A percentile compares a stretch with the other conserved stretches of the same genome.
phyloP scores from a whole-genome alignment of 1,284 basidiomycete species.

The Ustilago trichophora region DNA sequence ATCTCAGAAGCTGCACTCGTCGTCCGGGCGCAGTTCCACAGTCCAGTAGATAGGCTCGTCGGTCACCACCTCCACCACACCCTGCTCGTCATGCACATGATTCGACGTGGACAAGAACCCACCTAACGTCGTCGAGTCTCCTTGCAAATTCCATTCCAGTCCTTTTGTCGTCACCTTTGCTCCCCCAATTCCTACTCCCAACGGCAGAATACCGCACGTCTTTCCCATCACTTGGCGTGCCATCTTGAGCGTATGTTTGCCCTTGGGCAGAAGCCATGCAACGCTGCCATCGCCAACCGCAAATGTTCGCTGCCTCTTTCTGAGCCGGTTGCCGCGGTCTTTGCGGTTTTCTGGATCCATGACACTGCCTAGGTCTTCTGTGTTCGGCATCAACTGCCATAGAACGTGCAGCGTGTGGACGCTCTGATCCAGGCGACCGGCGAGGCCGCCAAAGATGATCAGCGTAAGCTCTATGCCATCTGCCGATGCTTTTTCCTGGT shows the following conservation, averaged over 20 bases:
- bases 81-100: constrained; percentile 71
- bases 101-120: constrained; percentile 84
- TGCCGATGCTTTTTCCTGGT: constrained; percentile 70
- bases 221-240: constrained; percentile 79
- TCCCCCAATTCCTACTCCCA: constrained; percentile 73
- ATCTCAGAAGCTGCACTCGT: constrained; percentile 16
- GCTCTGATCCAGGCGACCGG: constrained; percentile 92
- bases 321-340: constrained; percentile 48
- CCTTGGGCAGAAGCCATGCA: constrained; percentile 84
- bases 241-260: constrained; percentile 78
- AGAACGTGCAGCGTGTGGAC: constrained; percentile 86
- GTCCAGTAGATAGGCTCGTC: constrained; percentile 89
- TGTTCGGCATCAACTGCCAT: constrained; percentile 75
- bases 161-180: constrained; percentile 83
- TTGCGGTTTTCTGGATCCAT: constrained; percentile 30
- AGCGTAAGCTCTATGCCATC: constrained; percentile 66
- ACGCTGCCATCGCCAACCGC: constrained; percentile 86
- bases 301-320: constrained; percentile 74
- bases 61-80: constrained; percentile 78
- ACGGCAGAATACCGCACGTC: constrained; percentile 90
- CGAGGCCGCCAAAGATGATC: constrained; percentile 85
- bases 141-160: constrained; percentile 82
- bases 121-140: constrained; percentile 51
- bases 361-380: constrained; percentile 25
- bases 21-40: constrained; percentile 70